Conservation (phyloP, 257 asterid species). For the Solanum dulcamara region DNA sequence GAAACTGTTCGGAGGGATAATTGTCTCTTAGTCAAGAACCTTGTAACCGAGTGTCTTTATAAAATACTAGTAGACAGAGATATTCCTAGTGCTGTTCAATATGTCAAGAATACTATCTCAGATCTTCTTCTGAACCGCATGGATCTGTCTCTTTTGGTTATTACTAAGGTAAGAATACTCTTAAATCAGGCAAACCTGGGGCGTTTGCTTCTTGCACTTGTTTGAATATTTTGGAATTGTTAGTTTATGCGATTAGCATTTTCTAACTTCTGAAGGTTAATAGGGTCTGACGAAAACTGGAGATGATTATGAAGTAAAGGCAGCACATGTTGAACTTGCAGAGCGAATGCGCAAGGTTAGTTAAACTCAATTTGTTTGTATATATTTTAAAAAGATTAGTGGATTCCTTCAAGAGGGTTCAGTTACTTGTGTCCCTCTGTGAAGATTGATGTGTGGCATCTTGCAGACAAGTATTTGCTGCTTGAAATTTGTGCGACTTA, state of each 20-base stretch:
- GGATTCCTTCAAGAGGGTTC: background rate
- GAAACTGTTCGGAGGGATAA: constrained; percentile 98
- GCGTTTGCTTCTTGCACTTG: background rate
- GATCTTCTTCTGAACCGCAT: constrained; percentile 98
- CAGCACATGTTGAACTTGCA: constrained; percentile 98
- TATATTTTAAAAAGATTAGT: background rate
- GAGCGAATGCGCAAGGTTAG: constrained; percentile 98
- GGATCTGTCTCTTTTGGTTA: constrained; percentile 96
- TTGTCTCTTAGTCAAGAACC: constrained; percentile 88
- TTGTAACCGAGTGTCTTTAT: constrained; percentile 85
- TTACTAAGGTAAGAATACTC: constrained; percentile 62
- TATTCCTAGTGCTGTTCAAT: constrained; percentile 93
- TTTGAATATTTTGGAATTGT: background rate
- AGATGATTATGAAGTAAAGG: constrained; percentile 92
- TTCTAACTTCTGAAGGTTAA: background rate
- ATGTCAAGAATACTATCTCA: constrained; percentile 79
- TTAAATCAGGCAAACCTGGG: background rate
- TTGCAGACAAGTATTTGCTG: background rate
- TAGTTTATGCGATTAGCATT: background rate
- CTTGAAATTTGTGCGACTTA: background rate
- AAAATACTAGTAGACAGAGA: constrained; percentile 89
- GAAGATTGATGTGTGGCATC: background rate
- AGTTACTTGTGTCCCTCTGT: background rate
- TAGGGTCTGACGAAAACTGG: constrained; percentile 98
- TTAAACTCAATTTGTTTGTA: constrained; percentile 2